These are phyloP conservation scores for Leccinum disarticulatum DNA, from an alignment of 768 basidiomycete species.

Conservation along the genomic window DNA sequence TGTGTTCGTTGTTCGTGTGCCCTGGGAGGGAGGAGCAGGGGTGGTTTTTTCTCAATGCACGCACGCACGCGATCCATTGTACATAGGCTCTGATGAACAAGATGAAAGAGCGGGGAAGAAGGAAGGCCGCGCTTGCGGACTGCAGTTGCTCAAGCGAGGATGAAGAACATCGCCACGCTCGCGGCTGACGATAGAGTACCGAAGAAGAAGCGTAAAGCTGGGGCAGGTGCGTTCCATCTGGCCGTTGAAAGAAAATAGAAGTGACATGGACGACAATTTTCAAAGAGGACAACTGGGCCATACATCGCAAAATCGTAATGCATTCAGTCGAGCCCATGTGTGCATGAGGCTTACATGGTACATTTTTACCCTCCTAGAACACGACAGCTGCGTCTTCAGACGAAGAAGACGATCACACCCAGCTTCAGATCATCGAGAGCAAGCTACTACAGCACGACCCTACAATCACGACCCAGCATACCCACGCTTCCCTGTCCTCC, in stretches of 20 bases:
- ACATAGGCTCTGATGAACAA: slow-evolving; percentile 71
- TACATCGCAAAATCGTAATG: slow-evolving; percentile 91
- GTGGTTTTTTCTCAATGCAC: neutral
- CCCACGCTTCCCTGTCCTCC: slow-evolving; percentile 73
- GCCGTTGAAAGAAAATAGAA: neutral
- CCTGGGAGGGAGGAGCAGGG: slow-evolving; percentile 19
- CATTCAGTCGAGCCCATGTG: slow-evolving; percentile 18
- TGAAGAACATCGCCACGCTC: slow-evolving; percentile 93
- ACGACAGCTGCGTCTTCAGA: slow-evolving; percentile 72
- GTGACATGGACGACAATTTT: slow-evolving; percentile 2
- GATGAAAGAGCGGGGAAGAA: slow-evolving; percentile 80
- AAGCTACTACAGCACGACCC: slow-evolving; percentile 85
- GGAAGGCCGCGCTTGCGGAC: slow-evolving; percentile 81
- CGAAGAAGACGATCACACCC: slow-evolving; percentile 82
- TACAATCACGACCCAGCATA: slow-evolving; percentile 76
- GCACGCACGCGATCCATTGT: neutral
- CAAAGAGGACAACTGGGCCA: slow-evolving; percentile 93
- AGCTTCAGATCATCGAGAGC: slow-evolving; percentile 72
- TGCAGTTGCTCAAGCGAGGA: slow-evolving; percentile 90
- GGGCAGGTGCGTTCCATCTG: slow-evolving; percentile 54
- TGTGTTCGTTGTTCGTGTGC: slow-evolving; percentile 17
- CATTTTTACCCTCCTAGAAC: slow-evolving; percentile 45
- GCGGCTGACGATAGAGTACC: slow-evolving; percentile 83
- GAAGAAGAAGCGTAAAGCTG: slow-evolving; percentile 83
- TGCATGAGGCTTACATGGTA: neutral